These are phyloP conservation scores for Thalassiosira allenii DNA, from an alignment of 352 stramenopile genomes.

Conservation along the genomic window DNA sequence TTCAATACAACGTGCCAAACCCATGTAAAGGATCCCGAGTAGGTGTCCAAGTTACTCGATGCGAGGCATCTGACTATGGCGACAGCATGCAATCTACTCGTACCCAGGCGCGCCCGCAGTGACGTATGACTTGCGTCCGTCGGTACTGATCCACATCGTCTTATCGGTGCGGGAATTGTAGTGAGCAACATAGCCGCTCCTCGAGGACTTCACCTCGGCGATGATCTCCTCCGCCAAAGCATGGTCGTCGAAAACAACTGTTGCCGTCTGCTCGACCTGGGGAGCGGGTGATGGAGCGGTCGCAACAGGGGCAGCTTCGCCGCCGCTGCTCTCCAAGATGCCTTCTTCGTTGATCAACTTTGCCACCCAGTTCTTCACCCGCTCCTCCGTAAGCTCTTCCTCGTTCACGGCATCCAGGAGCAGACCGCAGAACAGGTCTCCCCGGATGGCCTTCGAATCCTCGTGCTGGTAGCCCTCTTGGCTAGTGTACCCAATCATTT, in stretches of 20 bases:
- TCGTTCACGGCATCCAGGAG: constrained; percentile 84
- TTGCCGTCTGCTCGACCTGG: constrained; percentile 21
- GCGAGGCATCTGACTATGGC: background rate
- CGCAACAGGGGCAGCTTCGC: constrained; percentile 4
- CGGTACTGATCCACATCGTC: constrained; percentile 75
- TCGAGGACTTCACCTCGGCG: constrained; percentile 34
- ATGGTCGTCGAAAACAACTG: constrained; percentile 36
- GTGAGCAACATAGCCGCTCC: constrained; percentile 61
- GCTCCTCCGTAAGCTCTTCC: constrained; percentile 79
- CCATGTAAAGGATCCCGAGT: background rate
- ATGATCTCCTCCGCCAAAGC: constrained; percentile 37
- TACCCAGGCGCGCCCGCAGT: constrained; percentile 52
- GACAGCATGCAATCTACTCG: constrained; percentile 15
- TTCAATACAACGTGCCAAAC: constrained; percentile 1
- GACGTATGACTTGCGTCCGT: constrained; percentile 68
- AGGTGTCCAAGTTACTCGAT: too few relatives aligned
- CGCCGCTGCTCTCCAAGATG: constrained; percentile 64
- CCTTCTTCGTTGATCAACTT: constrained; percentile 70
- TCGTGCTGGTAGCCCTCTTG: constrained; percentile 83
- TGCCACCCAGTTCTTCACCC: constrained; percentile 82
- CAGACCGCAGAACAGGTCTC: constrained; percentile 83
- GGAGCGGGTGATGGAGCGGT: constrained; percentile 6
- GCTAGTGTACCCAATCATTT: constrained; percentile 81
- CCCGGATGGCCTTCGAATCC: constrained; percentile 78
- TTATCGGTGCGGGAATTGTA: constrained; percentile 64